Conservation (phyloP, 768 basidiomycete genomes). For the Trametes meyenii region DNA sequence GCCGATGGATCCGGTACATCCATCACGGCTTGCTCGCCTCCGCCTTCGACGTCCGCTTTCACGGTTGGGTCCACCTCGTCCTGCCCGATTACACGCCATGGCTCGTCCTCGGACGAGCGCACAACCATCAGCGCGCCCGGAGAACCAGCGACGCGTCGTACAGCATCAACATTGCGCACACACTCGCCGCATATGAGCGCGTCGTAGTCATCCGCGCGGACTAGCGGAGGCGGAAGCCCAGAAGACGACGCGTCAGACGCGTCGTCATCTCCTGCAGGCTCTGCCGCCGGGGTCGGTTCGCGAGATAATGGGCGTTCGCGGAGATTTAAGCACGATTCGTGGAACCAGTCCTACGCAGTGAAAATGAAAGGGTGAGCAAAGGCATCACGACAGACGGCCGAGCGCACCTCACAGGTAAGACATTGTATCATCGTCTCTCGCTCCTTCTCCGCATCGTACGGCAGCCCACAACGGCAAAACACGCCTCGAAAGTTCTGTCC, state of each 20-base stretch:
- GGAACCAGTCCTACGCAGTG: conserved; percentile 79
- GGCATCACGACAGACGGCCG: conserved; percentile 6
- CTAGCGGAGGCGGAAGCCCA: conserved; percentile 66
- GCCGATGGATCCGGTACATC: background rate
- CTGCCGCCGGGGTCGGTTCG: conserved; percentile 38
- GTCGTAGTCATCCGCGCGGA: conserved; percentile 73
- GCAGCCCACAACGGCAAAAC: conserved; percentile 76
- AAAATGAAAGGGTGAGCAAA: background rate
- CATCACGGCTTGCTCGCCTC: conserved; percentile 2
- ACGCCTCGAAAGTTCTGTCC: conserved; percentile 70
- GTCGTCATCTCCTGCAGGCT: conserved; percentile 45
- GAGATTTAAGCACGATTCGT: conserved; percentile 86
- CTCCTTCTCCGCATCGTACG: conserved; percentile 75
- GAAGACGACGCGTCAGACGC: conserved; percentile 66
- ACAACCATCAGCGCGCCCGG: conserved; percentile 68
- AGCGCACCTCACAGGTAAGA: conserved; percentile 76
- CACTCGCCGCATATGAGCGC: conserved; percentile 73
- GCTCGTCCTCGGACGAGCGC: conserved; percentile 45
- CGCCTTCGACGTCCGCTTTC: conserved; percentile 31
- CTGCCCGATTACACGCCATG: conserved; percentile 58
- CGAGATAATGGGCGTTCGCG: conserved; percentile 62
- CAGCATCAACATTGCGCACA: conserved; percentile 53
- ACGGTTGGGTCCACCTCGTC: conserved; percentile 30
- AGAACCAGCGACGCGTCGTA: conserved; percentile 70
- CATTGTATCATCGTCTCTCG: conserved; percentile 90